Evolutionary conservation across 352 stramenopile genomes (phyloP).

Genomic region (Pythium scleroteichum): DNA sequence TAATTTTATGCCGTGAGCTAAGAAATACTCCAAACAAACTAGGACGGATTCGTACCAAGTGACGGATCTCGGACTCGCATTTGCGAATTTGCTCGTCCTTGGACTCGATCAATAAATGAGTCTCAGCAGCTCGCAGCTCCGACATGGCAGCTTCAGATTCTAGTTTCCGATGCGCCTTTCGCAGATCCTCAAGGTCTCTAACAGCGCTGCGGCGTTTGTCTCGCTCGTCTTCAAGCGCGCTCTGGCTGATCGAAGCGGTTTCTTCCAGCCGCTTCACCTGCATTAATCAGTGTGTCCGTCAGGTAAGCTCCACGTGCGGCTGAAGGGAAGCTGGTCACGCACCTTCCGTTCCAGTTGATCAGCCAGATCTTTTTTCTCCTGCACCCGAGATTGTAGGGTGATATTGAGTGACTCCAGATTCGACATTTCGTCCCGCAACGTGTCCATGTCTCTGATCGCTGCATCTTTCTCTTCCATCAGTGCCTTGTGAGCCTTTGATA

Average conservation of each 20-base stretch:
- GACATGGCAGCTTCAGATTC: slow-evolving; percentile 65
- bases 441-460: slow-evolving; percentile 48
- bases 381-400: slow-evolving; percentile 52
- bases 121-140: slow-evolving; percentile 64
- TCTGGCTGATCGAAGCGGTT: slow-evolving; percentile 40
- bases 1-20: not conserved
- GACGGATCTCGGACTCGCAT: slow-evolving; percentile 66
- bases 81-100: slow-evolving; percentile 69
- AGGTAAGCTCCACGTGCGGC: too few species aligned
- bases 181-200: slow-evolving; percentile 65
- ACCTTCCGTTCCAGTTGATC: slow-evolving; percentile 73
- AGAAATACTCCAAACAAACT: not conserved
- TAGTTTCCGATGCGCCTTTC: slow-evolving; percentile 65
- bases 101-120: slow-evolving; percentile 49
- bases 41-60: slow-evolving; percentile 42
- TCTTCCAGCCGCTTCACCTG: slow-evolving; percentile 62
- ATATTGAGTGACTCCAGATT: slow-evolving; percentile 61
- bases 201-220: slow-evolving; percentile 44
- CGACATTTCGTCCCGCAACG: slow-evolving; percentile 46
- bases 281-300: not conserved
- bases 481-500: slow-evolving; percentile 79
- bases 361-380: slow-evolving; percentile 64
- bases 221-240: slow-evolving; percentile 60
- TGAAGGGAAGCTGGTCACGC: not conserved
- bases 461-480: slow-evolving; percentile 59